Evolutionary conservation across 306 rosid species (phyloP).

Genomic region (Pyrus communis): DNA sequence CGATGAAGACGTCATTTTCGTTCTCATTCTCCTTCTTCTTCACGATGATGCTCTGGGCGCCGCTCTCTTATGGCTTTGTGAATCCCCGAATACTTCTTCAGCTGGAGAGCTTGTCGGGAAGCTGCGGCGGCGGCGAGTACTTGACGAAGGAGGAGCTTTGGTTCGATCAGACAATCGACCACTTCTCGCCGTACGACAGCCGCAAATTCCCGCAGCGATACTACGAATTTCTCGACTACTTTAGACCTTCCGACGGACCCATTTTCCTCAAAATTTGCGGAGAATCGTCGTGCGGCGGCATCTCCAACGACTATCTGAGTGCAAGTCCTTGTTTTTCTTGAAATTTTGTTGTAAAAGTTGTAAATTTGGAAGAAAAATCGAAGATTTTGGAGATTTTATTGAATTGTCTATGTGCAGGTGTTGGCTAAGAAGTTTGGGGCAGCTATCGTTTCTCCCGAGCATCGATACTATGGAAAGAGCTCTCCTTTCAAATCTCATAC

Average conservation of each 20-base stretch:
- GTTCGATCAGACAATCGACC: conserved; percentile 78
- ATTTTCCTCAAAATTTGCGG: conserved; percentile 77
- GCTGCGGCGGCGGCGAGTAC: conserved; percentile 9
- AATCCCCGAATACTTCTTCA: conserved; percentile 38
- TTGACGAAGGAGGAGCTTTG: conserved; percentile 49
- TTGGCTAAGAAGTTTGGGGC: conserved; percentile 23
- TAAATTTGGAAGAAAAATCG: too few relatives aligned
- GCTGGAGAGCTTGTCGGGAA: conserved; percentile 24
- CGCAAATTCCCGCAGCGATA: conserved; percentile 73
- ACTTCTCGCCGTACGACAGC: conserved; percentile 75
- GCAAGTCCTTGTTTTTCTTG: conserved; percentile 26
- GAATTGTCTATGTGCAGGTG: too few relatives aligned
- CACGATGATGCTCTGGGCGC: conserved; percentile 5
- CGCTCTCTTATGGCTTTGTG: conserved; percentile 21
- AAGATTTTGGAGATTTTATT: too few relatives aligned
- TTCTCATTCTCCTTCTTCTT: conserved; percentile 14
- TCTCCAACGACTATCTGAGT: conserved; percentile 57
- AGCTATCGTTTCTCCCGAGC: conserved; percentile 89
- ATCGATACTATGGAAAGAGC: conserved; percentile 92
- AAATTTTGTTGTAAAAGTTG: too few relatives aligned
- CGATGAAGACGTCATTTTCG: conserved; percentile 7
- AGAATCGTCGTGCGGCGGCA: conserved; percentile 56
- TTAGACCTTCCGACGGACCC: conserved; percentile 68
- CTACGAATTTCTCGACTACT: conserved; percentile 76
- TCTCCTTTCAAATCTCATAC: conserved; percentile 60